Conservation (phyloP, 2,329 filamentous ascomycete genomes). For the Colletotrichum zoysiae region DNA sequence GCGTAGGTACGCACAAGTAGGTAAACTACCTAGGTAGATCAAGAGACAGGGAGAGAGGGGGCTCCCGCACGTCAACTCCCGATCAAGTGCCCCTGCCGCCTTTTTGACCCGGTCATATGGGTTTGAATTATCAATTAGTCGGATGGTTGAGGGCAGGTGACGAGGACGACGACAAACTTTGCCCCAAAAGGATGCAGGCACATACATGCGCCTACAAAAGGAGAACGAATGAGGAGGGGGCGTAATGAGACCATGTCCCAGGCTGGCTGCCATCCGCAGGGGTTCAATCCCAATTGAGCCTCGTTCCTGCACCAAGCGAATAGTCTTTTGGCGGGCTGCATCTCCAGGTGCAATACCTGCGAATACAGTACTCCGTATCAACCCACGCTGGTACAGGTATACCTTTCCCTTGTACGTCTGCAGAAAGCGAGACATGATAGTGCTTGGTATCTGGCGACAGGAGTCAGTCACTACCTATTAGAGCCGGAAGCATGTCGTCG, state of each 20-base stretch:
- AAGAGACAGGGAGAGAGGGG: background rate
- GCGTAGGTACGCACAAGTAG: too few relatives aligned
- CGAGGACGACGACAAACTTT: constrained; percentile 12
- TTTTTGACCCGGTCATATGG: background rate
- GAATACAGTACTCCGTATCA: too few relatives aligned
- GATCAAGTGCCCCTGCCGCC: constrained; percentile 2
- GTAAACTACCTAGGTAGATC: background rate
- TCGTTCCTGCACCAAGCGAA: constrained; percentile 37
- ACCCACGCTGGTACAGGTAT: background rate
- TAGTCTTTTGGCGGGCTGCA: constrained; percentile 24
- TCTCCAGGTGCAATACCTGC: background rate
- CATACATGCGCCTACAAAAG: background rate
- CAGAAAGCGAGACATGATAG: constrained; percentile 8
- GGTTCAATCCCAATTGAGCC: constrained; percentile 35
- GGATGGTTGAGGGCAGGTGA: constrained; percentile 3
- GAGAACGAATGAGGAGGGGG: background rate
- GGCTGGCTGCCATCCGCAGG: constrained; percentile 25
- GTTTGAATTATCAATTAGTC: constrained; percentile 7
- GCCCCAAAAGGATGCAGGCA: constrained; percentile 12
- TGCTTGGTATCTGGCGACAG: constrained; percentile 6
- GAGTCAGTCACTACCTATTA: background rate
- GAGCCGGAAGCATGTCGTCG: background rate
- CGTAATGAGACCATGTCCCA: constrained; percentile 23
- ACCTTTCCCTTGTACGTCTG: constrained; percentile 2
- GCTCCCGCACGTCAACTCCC: background rate